A percentile compares a stretch with the other conserved stretches of the same genome.
phyloP scores from a whole-genome alignment of 2,329 filamentous ascomycete genomes.

The Helminthosporium solani region DNA sequence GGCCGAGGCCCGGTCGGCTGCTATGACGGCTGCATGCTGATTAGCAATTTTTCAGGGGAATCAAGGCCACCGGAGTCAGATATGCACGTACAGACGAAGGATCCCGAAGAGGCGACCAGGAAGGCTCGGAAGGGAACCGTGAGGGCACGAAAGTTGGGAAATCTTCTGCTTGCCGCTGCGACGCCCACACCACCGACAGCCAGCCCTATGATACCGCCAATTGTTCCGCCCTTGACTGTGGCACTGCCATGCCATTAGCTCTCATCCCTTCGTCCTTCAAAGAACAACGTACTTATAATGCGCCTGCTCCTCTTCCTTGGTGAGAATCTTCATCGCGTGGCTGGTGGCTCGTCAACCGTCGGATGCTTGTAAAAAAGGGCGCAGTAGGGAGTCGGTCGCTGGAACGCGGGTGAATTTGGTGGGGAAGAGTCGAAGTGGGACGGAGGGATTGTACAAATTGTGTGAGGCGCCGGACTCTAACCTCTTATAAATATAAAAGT shows the following conservation, averaged over 20 bases:
- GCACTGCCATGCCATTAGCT: conserved; percentile 46
- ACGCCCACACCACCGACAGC: conserved; percentile 68
- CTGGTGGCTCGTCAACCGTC: neutral
- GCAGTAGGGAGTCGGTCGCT: neutral
- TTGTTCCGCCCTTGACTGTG: conserved; percentile 75
- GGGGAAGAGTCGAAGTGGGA: conserved; percentile 1
- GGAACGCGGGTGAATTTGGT: neutral
- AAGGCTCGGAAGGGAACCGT: conserved; percentile 90
- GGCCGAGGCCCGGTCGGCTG: conserved; percentile 74
- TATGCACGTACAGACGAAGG: conserved; percentile 66
- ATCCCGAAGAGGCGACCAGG: conserved; percentile 77
- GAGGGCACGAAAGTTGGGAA: conserved; percentile 73
- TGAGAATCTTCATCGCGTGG: conserved; percentile 82
- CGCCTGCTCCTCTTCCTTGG: conserved; percentile 83
- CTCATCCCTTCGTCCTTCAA: neutral
- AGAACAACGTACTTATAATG: conserved; percentile 67
- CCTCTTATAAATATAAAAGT: conserved; percentile 30
- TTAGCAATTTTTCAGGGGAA: conserved; percentile 11
- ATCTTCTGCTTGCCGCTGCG: conserved; percentile 67
- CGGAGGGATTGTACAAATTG: neutral
- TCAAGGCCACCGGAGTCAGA: neutral
- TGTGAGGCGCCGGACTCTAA: conserved; percentile 13
- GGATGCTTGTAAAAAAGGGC: neutral
- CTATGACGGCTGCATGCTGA: conserved; percentile 64
- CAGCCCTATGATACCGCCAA: conserved; percentile 71